These are phyloP conservation scores for Apostasia shenzhenica DNA, from an alignment of 106 monocot species.

Conservation along the genomic window DNA sequence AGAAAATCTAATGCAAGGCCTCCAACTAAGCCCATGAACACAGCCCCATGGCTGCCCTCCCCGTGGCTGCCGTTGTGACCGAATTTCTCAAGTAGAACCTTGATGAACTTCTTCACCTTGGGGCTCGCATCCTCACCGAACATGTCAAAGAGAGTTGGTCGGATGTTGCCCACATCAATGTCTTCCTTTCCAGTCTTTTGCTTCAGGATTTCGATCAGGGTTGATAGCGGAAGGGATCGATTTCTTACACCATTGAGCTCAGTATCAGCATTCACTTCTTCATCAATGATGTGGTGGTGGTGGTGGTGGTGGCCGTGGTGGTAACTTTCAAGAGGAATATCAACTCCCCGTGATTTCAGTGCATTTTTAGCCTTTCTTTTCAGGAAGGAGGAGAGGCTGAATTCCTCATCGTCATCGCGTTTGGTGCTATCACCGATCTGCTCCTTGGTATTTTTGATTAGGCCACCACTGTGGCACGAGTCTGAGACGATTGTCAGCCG, in stretches of 20 bases:
- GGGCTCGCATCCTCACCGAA: slow-evolving; percentile 96
- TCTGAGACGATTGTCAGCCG: slow-evolving; percentile 84
- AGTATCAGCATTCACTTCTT: slow-evolving; percentile 11
- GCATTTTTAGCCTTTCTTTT: slow-evolving; percentile 30
- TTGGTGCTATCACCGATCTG: slow-evolving; percentile 92
- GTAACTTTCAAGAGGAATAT: slow-evolving; percentile 28
- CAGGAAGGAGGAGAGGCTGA: slow-evolving; percentile 40
- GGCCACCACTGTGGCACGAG: slow-evolving; percentile 95
- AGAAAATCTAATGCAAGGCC: slow-evolving; percentile 71
- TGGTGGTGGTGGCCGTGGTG: slow-evolving; percentile 5
- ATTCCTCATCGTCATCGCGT: slow-evolving; percentile 11
- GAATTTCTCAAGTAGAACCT: slow-evolving; percentile 60
- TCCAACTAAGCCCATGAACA: slow-evolving; percentile 67
- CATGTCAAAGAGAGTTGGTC: slow-evolving; percentile 74
- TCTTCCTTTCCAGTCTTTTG: slow-evolving; percentile 87
- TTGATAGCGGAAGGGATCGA: slow-evolving; percentile 76
- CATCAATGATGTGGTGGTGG: slow-evolving; percentile 5
- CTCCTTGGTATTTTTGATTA: slow-evolving; percentile 77
- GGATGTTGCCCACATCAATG: slow-evolving; percentile 78
- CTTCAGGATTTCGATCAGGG: slow-evolving; percentile 75
- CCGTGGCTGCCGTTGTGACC: slow-evolving; percentile 19
- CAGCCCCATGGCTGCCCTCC: slow-evolving; percentile 25
- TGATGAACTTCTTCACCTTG: slow-evolving; percentile 96
- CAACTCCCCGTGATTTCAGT: slow-evolving; percentile 61
- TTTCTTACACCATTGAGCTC: slow-evolving; percentile 23